Evolutionary conservation across 2,329 filamentous ascomycete species (phyloP), one percentile per base, ranked within the genome.

Genomic region (Pezicula neosporulosa): DNA sequence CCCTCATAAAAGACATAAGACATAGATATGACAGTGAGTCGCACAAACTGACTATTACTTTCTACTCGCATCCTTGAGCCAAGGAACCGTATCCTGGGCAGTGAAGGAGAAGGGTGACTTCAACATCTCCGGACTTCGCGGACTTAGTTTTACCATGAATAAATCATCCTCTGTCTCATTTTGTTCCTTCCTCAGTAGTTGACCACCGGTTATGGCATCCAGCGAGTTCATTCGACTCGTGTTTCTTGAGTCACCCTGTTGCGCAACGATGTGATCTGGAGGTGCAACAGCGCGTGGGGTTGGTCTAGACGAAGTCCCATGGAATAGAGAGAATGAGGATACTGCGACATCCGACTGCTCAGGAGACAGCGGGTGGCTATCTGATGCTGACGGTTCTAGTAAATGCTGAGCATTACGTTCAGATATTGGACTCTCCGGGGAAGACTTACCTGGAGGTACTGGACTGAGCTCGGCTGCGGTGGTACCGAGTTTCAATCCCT

Each of bases 61-160:
- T 37, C 15, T 44, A 28, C 44, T 30, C 19, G 41, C 41, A 24
- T 46, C 50, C 49, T 60, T 62, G 49, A 61, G 33, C 56, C 65
- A 66, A 4, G 62, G 62, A 21, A 57, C 58, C 24, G 60, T 61
- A 45, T 66, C 63, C 49, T 59, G 60, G 4, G 55, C 57, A 24
- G 64, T 52, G 43, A 81, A 70, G 60, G 80, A 83, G 64, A 96
- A 97, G 0, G 90, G 91, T 64, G 89, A 92, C 60, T 85, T 89
- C 48, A 85, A 83, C 76, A 94, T 90, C 60, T 95, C 90, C 0
- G 91, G 91, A 62, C 89, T 92, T 47, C 91, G 78, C 1, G 91
- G 91, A 63, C 89, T 93, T 72, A 96, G 83, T 1, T 90, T 90
- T 48, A 96, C 78, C 0, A 90, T 91, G 65, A 97, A 97, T 2